A percentile compares a stretch with the other conserved stretches of the same genome.
Conservation (phyloP, 2,329 filamentous ascomycete genomes). For the Penicillium brevicompactum region DNA sequence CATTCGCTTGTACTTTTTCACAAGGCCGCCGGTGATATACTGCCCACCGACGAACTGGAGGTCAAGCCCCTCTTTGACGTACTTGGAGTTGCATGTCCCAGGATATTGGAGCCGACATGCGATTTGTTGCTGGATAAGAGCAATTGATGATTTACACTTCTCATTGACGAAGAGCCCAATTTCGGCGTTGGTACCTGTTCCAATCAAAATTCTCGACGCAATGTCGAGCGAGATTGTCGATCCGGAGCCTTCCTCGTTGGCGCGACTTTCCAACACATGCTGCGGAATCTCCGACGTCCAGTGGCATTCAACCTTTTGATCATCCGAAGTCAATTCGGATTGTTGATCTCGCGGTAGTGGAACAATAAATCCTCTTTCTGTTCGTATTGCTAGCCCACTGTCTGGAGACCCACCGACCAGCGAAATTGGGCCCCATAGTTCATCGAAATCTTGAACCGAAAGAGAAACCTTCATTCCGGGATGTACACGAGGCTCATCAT, state of each 20-base stretch:
- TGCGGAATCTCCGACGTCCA: background rate
- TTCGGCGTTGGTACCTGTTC: background rate
- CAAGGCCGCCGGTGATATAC: background rate
- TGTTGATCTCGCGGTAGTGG: slow-evolving; percentile 6
- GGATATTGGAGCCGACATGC: background rate
- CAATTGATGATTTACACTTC: background rate
- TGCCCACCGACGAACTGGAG: background rate
- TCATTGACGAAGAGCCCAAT: background rate
- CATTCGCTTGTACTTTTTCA: slow-evolving; percentile 1
- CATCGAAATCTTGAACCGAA: slow-evolving; percentile 10
- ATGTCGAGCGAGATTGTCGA: background rate
- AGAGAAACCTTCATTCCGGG: slow-evolving; percentile 6
- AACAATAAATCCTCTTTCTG: slow-evolving; percentile 12
- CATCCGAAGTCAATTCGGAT: background rate
- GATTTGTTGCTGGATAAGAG: background rate
- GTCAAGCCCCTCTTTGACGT: background rate
- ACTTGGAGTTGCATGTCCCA: background rate
- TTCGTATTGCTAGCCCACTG: slow-evolving; percentile 4
- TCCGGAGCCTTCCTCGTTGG: background rate
- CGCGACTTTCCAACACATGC: background rate
- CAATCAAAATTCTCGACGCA: background rate
- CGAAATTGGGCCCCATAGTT: slow-evolving; percentile 12
- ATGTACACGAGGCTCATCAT: background rate
- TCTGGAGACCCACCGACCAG: slow-evolving; percentile 1
- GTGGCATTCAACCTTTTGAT: background rate